Evolutionary conservation across 257 asterid species (phyloP).

Genomic region (Datura wrightii): DNA sequence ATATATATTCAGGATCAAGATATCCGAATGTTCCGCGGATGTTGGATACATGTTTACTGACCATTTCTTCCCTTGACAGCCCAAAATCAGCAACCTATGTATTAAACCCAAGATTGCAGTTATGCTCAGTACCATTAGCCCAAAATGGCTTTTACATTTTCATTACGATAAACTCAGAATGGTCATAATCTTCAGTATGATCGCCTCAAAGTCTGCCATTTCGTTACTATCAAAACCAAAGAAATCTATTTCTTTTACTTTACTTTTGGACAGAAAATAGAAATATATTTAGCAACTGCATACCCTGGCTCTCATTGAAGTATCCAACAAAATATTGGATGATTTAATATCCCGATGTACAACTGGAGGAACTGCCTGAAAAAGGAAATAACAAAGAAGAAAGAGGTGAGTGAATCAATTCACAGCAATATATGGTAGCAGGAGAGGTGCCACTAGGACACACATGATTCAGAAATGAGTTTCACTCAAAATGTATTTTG

Average conservation of each 20-base stretch:
- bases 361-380: slow-evolving; percentile 97
- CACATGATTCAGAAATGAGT: neutral
- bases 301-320: slow-evolving; percentile 91
- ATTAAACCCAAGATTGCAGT: slow-evolving; percentile 30
- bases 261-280: slow-evolving; percentile 24
- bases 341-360: slow-evolving; percentile 92
- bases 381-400: slow-evolving; percentile 31
- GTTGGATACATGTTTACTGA: slow-evolving; percentile 67
- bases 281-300: slow-evolving; percentile 33
- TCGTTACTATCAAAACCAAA: slow-evolving; percentile 11
- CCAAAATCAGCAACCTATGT: slow-evolving; percentile 92
- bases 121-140: neutral
- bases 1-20: slow-evolving; percentile 93
- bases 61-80: slow-evolving; percentile 93
- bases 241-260: neutral
- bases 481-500: neutral
- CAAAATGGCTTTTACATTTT: neutral
- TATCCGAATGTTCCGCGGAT: slow-evolving; percentile 92
- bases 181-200: slow-evolving; percentile 4
- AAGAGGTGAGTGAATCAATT: slow-evolving; percentile 5
- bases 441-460: neutral
- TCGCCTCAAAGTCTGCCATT: slow-evolving; percentile 1
- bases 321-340: slow-evolving; percentile 91
- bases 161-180: neutral
- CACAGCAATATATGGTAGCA: neutral